A percentile compares a stretch with the other conserved stretches of the same genome.
These are phyloP conservation scores for Globisporangium echinulatum DNA, from an alignment of 352 stramenopile genomes.

Conservation along the genomic window DNA sequence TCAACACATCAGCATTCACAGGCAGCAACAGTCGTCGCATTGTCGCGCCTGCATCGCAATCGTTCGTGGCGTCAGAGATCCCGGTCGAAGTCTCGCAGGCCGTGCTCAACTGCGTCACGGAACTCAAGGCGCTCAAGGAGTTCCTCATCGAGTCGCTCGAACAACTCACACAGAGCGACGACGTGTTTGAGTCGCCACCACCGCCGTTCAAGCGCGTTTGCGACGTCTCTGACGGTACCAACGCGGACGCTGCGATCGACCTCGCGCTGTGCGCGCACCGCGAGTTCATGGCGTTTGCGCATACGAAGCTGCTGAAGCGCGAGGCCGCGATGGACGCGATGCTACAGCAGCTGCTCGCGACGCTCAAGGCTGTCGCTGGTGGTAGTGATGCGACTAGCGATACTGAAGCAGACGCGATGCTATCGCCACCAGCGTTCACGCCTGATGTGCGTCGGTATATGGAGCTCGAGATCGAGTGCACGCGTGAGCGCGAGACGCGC, in stretches of 20 bases:
- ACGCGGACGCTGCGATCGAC: conserved; percentile 41
- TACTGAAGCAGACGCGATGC: background rate
- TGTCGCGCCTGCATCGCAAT: background rate
- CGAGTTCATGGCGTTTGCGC: conserved; percentile 43
- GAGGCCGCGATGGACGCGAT: conserved; percentile 19
- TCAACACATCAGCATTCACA: conserved; percentile 37
- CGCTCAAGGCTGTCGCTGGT: conserved; percentile 20
- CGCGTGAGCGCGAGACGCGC: conserved; percentile 19
- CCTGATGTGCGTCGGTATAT: conserved; percentile 27
- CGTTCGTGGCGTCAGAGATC: conserved; percentile 21
- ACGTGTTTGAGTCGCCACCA: conserved; percentile 14
- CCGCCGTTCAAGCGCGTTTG: conserved; percentile 11
- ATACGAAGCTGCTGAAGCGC: conserved; percentile 27
- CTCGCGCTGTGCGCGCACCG: conserved; percentile 48
- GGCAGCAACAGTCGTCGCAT: background rate
- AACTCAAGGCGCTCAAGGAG: conserved; percentile 68
- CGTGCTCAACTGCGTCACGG: conserved; percentile 57
- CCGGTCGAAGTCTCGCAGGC: conserved; percentile 51
- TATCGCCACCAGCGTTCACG: conserved; percentile 20
- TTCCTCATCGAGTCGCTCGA: conserved; percentile 57
- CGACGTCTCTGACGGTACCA: background rate
- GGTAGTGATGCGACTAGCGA: background rate
- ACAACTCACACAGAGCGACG: conserved; percentile 22
- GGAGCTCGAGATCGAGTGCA: conserved; percentile 37
- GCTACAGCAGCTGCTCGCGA: conserved; percentile 20